A percentile compares a stretch with the other conserved stretches of the same genome.
These are phyloP conservation scores for Tricholoma terreum DNA, from an alignment of 768 basidiomycete genomes.

Conservation along the genomic window DNA sequence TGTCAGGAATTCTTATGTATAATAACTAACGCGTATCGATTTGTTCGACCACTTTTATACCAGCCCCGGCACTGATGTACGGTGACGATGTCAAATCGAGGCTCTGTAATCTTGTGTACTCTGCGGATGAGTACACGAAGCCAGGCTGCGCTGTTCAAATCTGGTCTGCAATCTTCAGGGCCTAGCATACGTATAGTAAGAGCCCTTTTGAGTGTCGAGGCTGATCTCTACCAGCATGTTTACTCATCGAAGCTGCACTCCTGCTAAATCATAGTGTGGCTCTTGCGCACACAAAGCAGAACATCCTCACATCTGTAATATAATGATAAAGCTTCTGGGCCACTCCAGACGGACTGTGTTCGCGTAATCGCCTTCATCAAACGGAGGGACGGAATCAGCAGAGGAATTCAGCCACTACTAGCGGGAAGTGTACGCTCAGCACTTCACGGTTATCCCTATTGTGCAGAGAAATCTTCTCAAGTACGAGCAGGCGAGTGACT, in stretches of 20 bases:
- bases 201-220: too few species aligned
- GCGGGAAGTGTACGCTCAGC: conserved; percentile 23
- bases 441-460: conserved; percentile 28
- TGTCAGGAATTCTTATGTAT: too few species aligned
- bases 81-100: too few species aligned
- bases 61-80: too few species aligned
- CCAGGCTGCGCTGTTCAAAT: too few species aligned
- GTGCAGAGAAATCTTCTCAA: conserved; percentile 32
- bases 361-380: conserved; percentile 26
- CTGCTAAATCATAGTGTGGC: not conserved
- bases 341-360: conserved; percentile 25
- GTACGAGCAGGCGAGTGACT: conserved; percentile 27
- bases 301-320: not conserved
- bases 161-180: too few species aligned
- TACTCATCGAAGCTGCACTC: not conserved
- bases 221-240: not conserved
- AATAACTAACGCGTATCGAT: too few species aligned
- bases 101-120: too few species aligned
- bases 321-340: not conserved
- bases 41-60: too few species aligned
- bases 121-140: too few species aligned
- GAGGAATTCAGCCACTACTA: conserved; percentile 33
- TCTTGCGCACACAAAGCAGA: not conserved
- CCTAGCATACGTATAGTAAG: too few species aligned
- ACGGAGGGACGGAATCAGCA: conserved; percentile 23